Conservation (phyloP, 306 rosid species). For the Albizia julibrissin region DNA sequence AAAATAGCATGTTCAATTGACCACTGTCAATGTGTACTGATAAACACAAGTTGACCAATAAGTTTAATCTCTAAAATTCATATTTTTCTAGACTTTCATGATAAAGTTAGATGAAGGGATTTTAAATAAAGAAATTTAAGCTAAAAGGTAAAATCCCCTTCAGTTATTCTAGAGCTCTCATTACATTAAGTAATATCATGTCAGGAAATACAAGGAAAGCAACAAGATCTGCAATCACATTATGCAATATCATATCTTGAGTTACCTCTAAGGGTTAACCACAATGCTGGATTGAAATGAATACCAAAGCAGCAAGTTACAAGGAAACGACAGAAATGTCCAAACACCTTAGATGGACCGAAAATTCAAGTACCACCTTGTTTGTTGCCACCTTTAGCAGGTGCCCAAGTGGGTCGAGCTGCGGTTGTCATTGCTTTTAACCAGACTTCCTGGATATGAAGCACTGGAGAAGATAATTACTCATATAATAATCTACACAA, state of each 20-base stretch:
- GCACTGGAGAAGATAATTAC: not conserved
- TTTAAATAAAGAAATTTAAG: not conserved
- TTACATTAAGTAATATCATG: not conserved
- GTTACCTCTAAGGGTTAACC: not conserved
- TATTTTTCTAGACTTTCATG: not conserved
- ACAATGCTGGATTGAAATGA: not conserved
- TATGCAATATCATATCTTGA: not conserved
- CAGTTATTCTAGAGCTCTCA: not conserved
- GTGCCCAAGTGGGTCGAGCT: constrained; percentile 98
- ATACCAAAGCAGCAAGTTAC: not conserved
- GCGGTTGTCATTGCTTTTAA: constrained; percentile 76
- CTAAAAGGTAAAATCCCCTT: not conserved
- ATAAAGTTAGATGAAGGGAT: not conserved
- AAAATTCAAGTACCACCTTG: constrained; percentile 95
- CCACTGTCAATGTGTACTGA: not conserved
- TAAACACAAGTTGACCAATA: not conserved
- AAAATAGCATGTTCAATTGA: not conserved
- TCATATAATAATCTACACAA: not conserved
- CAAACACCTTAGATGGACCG: constrained; percentile 56
- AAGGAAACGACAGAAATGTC: not conserved
- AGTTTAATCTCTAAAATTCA: not conserved
- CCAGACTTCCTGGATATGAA: not conserved
- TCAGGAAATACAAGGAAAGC: not conserved
- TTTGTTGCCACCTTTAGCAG: constrained; percentile 93
- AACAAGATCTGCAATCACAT: not conserved